A percentile compares a stretch with the other conserved stretches of the same genome.
Conservation (phyloP, 257 asterid species). For the Petunia axillaris region DNA sequence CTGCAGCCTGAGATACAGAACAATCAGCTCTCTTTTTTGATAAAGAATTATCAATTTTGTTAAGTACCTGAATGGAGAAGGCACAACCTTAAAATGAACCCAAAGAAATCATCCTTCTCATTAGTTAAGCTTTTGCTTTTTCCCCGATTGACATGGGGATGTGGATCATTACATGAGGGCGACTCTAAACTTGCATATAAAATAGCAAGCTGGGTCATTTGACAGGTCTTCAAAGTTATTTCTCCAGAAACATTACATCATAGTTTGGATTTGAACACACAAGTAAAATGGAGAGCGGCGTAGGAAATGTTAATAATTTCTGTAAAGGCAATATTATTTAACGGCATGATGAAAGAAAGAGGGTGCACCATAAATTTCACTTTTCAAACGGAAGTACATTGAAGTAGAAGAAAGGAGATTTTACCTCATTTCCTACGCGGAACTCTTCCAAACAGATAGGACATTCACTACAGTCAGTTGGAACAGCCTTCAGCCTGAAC, state of each 20-base stretch:
- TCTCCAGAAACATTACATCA: background rate
- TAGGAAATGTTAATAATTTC: background rate
- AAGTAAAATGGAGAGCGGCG: background rate
- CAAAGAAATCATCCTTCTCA: background rate
- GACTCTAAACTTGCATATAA: background rate
- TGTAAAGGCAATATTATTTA: background rate
- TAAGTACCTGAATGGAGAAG: constrained; percentile 8
- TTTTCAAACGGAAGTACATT: background rate
- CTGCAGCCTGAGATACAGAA: background rate
- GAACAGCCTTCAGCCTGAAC: constrained; percentile 76
- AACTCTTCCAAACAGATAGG: constrained; percentile 86
- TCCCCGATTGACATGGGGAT: background rate
- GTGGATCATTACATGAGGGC: background rate
- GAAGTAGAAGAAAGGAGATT: background rate
- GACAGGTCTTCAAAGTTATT: background rate
- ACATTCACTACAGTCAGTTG: constrained; percentile 79
- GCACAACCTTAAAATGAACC: constrained; percentile 14
- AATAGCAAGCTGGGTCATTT: background rate
- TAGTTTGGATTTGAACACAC: background rate
- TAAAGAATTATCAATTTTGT: background rate
- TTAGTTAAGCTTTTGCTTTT: background rate
- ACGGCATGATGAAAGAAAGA: background rate
- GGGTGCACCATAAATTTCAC: background rate
- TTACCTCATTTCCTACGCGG: constrained; percentile 70
- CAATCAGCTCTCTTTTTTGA: background rate